Evolutionary conservation across 352 stramenopile species (phyloP), one percentile per base, ranked within the genome.

Genomic region (Pythium periplocum): DNA sequence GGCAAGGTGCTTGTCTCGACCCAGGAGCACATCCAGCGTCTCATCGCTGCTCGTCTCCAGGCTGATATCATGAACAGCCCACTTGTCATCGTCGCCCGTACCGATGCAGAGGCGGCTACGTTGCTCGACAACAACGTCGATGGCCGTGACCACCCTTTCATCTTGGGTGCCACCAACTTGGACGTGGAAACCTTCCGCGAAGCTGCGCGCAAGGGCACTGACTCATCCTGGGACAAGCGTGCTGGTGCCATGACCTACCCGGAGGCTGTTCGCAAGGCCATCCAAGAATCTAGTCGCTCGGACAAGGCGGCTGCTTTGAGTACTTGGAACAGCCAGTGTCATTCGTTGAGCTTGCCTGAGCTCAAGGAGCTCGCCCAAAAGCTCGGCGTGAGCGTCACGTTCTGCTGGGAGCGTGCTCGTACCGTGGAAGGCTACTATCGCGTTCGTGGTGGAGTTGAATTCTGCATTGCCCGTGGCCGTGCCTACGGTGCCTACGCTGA

Each of bases 101-200:
- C 97, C 7, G 97, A 99, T 68, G 96, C 95, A 32, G 96, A 99
- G 61, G 96, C 96, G 7, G 96, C 97, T 40, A 98, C 93, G 30
- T 74, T 99, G 38, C 72, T 99, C 35, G 95, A 98, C 76, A 98
- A 95, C 63, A 98, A 99, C 81, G 88, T 98, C 48, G 97, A 99
- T 68, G 78, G 78, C 4, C 88, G 95, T 33, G 97, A 99, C 71
- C 96, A 99, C 78, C 92, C 96, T 4, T 99, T 98, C 75, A 99
- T 98, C 62, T 69, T 99, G 57, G 96, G 96, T 52, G 87, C 87
- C 11, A 98, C 93, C 11, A 93, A 95, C 57, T 65, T 91, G 34
- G 86, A 95, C 50, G 78, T 93, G 12, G 88, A 97, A 55, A 77
- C 77, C 26, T 90, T 95, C 60, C 59, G 68, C 30, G 83, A 97